These are phyloP conservation scores for Saturnispora kantuleensis DNA, from an alignment of 805 yeast species.

Conservation along the genomic window DNA sequence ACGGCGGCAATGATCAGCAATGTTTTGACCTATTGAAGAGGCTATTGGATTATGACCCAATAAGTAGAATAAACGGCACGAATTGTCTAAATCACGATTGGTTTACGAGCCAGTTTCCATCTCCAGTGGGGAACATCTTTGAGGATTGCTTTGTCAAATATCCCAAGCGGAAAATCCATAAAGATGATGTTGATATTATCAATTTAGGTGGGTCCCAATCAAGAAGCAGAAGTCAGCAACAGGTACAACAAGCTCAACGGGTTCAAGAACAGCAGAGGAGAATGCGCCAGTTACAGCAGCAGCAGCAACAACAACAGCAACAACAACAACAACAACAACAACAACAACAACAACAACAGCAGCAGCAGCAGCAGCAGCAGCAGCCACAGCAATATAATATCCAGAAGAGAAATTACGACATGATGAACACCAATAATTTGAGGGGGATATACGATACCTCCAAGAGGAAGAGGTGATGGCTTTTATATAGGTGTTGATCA, in stretches of 20 bases:
- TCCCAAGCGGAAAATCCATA: conserved; percentile 79
- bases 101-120: conserved; percentile 62
- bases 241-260: neutral
- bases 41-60: conserved; percentile 76
- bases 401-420: conserved; percentile 13
- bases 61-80: conserved; percentile 65
- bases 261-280: conserved; percentile 8
- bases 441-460: conserved; percentile 5
- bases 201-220: neutral
- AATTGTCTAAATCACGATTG: conserved; percentile 69
- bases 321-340: conserved; percentile 11
- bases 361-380: conserved; percentile 2
- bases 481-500: no score
- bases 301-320: neutral
- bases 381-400: conserved; percentile 8
- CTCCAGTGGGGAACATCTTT: conserved; percentile 61
- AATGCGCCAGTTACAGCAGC: conserved; percentile 1
- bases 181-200: conserved; percentile 73
- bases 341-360: conserved; percentile 1
- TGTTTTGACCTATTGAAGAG: conserved; percentile 58
- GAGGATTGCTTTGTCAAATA: conserved; percentile 64
- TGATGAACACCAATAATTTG: conserved; percentile 8
- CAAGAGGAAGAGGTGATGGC: conserved; percentile 3
- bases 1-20: conserved; percentile 62
- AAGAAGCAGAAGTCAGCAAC: conserved; percentile 10